Evolutionary conservation across 2,329 filamentous ascomycete genomes (phyloP).

Genomic region (Neofusicoccum umdonicola): DNA sequence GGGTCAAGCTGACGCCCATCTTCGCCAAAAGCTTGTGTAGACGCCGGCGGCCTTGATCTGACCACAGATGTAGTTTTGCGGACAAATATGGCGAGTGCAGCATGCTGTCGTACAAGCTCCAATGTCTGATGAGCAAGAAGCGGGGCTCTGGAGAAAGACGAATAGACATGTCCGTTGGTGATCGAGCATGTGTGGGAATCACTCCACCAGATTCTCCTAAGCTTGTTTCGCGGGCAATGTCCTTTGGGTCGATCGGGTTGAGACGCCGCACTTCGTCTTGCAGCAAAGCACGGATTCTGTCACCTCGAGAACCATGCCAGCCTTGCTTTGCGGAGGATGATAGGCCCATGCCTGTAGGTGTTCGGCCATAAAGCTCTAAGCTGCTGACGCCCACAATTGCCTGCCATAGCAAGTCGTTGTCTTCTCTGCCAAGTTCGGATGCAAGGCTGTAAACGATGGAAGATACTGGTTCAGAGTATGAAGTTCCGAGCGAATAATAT

Average conservation of each 20-base stretch:
- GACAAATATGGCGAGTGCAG: slow-evolving; percentile 94
- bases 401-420: slow-evolving; percentile 94
- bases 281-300: slow-evolving; percentile 78
- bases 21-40: slow-evolving; percentile 94
- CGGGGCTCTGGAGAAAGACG: slow-evolving; percentile 89
- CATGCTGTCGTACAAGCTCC: slow-evolving; percentile 98
- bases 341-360: slow-evolving; percentile 73
- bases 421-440: slow-evolving; percentile 90
- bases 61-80: slow-evolving; percentile 90
- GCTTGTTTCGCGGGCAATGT: slow-evolving; percentile 59
- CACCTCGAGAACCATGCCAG: slow-evolving; percentile 79
- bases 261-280: slow-evolving; percentile 91
- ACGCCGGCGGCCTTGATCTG: slow-evolving; percentile 79
- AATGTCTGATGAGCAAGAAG: slow-evolving; percentile 89
- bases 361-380: slow-evolving; percentile 85
- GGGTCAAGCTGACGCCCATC: slow-evolving; percentile 92
- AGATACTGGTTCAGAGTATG: slow-evolving; percentile 91
- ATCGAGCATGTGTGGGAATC: slow-evolving; percentile 83
- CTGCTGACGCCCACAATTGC: slow-evolving; percentile 94
- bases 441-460: slow-evolving; percentile 93
- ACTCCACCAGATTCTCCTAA: slow-evolving; percentile 70
- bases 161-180: slow-evolving; percentile 88
- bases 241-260: slow-evolving; percentile 70
- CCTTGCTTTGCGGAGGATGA: slow-evolving; percentile 57
- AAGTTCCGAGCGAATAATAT: slow-evolving; percentile 85